These are phyloP conservation scores for Metroxylon sagu DNA, from an alignment of 176 grass and related monocot genomes.

Conservation along the genomic window DNA sequence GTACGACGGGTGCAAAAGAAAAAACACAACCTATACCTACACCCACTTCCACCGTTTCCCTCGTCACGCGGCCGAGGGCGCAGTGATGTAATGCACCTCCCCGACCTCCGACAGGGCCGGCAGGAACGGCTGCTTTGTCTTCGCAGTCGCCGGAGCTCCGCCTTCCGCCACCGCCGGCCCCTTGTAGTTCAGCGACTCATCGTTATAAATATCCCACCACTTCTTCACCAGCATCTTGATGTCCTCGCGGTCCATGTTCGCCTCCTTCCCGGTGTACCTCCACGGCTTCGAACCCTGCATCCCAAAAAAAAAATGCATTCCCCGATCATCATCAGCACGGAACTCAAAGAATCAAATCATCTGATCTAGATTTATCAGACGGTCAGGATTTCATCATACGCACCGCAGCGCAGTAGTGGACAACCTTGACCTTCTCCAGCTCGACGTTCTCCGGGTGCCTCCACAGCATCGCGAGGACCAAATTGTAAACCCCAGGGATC, in stretches of 20 bases:
- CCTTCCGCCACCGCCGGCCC: neutral
- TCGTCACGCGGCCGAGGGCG: slow-evolving; percentile 55
- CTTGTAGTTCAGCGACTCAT: slow-evolving; percentile 48
- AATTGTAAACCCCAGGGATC: slow-evolving; percentile 54
- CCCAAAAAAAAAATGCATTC: neutral
- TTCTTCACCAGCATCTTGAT: slow-evolving; percentile 50
- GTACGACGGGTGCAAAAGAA: no score
- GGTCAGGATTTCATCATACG: neutral
- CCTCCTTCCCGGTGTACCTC: slow-evolving; percentile 63
- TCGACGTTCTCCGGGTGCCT: slow-evolving; percentile 60
- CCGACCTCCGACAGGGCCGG: slow-evolving; percentile 21
- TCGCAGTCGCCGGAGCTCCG: neutral
- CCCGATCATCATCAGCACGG: no score
- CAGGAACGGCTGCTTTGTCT: slow-evolving; percentile 8
- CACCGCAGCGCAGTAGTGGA: slow-evolving; percentile 88
- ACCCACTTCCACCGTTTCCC: no score
- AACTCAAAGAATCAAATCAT: no score
- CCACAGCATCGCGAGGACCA: slow-evolving; percentile 84
- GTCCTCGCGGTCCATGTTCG: slow-evolving; percentile 68
- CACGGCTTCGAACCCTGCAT: slow-evolving; percentile 68
- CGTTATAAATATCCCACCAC: slow-evolving; percentile 61
- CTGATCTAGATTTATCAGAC: no score
- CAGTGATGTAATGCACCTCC: slow-evolving; percentile 20
- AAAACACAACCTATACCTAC: no score
- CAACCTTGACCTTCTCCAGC: slow-evolving; percentile 61